Evolutionary conservation across 1,139 yeast genomes (phyloP), one percentile per base, ranked within the genome.

Genomic region (Blastobotrys persicus): DNA sequence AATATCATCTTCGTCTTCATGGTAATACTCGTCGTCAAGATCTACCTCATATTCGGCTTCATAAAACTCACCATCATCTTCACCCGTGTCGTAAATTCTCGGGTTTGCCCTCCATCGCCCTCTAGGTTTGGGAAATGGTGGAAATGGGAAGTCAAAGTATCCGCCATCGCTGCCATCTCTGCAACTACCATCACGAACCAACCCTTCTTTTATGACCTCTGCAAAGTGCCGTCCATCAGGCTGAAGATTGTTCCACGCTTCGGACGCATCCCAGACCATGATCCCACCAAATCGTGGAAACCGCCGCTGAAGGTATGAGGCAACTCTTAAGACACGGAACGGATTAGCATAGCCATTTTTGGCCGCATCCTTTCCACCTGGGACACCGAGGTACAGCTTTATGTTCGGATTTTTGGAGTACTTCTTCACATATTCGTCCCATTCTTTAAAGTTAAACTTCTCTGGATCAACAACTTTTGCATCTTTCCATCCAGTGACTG

Each of bases 211-310:
- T 66, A 78, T 69, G 13, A 70, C 73, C 44, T 66, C 69, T 17
- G 71, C 78, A 63, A 68, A 79, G 16, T 34, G 52, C 68, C 74
- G 6, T 39, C 55, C 55, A 20, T 46, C 45, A 33, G 72, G 71
- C 7, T 39, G 49, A 7, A 49, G 52, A 60, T 86, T 86, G 2
- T 74, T 66, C 65, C 74, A 77, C n/a, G 83, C 88, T 66, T 85
- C 89, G 48, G 94, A 84, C 45, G 95, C 96, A 70, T 89, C 96
- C 96, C 97, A 89, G 58, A 88, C 70, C 72, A 86, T 81, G 56
- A 89, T 77, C 63, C 97, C 97, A 55, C 95, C 96, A 61, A 88
- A 86, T 46, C 77, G 68, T 17, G 58, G 42, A 50, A 72, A 66
- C 38, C 67, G 57, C 42, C 75, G 66, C 44, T 57, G 57, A 5